A percentile compares a stretch with the other conserved stretches of the same genome.
phyloP scores from a whole-genome alignment of 1,139 yeast genomes.

The Candida tunisiensis region DNA sequence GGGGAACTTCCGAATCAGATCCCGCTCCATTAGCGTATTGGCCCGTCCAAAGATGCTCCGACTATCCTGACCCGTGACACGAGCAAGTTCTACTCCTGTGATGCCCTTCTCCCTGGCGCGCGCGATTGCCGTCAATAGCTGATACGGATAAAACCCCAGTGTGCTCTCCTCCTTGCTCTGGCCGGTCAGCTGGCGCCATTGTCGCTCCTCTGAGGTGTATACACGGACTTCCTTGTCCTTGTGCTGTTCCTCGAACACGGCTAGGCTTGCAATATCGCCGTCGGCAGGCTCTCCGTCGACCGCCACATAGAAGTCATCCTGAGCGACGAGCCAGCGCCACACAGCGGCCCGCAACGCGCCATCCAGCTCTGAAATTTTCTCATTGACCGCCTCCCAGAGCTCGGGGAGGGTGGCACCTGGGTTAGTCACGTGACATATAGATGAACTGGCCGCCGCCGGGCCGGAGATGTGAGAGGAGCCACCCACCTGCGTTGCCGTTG shows the following conservation, averaged over 20 bases:
- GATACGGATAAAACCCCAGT: constrained; percentile 19
- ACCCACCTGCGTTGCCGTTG: constrained; percentile 18
- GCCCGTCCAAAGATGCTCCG: constrained; percentile 22
- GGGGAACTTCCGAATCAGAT: constrained; percentile 18
- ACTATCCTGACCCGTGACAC: constrained; percentile 22
- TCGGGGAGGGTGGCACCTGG: constrained; percentile 14
- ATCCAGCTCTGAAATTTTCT: constrained; percentile 9
- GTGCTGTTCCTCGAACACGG: not conserved
- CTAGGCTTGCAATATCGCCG: not conserved
- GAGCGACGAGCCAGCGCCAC: constrained; percentile 16
- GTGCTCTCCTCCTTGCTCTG: constrained; percentile 13
- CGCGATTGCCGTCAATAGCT: constrained; percentile 19
- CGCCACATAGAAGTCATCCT: constrained; percentile 9
- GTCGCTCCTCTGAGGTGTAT: constrained; percentile 17
- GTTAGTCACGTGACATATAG: constrained; percentile 1
- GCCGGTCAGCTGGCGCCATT: constrained; percentile 22
- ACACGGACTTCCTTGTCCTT: constrained; percentile 8
- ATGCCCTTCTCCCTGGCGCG: constrained; percentile 19
- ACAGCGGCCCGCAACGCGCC: constrained; percentile 10
- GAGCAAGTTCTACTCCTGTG: constrained; percentile 19
- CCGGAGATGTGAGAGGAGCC: constrained; percentile 1
- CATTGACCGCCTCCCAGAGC: constrained; percentile 12
- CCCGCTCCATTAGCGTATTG: constrained; percentile 14
- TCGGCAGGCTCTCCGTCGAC: not conserved
- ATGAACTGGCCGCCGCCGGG: constrained; percentile 1